Conservation (phyloP, 345 rosid species). For the Eucalyptus regnans region DNA sequence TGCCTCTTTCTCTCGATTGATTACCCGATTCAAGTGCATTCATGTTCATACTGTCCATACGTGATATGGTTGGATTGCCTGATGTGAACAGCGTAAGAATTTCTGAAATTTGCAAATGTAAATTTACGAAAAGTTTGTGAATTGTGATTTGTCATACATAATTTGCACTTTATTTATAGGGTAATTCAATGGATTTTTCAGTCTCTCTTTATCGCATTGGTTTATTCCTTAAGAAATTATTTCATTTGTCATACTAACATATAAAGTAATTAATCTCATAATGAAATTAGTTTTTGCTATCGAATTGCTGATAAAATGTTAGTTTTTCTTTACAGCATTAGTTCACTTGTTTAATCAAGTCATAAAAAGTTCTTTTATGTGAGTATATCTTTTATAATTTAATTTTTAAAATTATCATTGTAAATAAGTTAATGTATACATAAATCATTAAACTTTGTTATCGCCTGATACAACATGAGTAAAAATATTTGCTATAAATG, state of each 20-base stretch:
- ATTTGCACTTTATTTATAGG: not conserved
- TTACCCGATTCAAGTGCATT: not conserved
- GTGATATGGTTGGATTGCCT: not conserved
- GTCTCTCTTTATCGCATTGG: not conserved
- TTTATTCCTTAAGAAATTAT: not conserved
- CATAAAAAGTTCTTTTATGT: not conserved
- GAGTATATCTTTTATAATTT: not conserved
- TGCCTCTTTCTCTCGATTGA: not conserved
- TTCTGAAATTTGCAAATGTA: no score
- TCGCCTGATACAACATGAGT: not conserved
- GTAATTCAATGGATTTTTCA: not conserved
- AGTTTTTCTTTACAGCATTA: not conserved
- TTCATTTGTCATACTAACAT: not conserved
- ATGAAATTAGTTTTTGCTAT: not conserved
- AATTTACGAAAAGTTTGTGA: not conserved
- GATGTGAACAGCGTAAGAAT: no score
- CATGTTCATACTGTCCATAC: not conserved
- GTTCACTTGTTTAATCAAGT: not conserved
- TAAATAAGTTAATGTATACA: not conserved
- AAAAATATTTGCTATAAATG: not conserved
- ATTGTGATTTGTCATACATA: not conserved
- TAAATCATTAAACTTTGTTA: not conserved
- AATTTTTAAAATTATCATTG: not conserved
- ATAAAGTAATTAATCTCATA: not conserved
- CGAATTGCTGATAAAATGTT: not conserved